These are phyloP conservation scores for Paramecium biaurelia DNA, from an alignment of 73 alveolate species.

Conservation along the genomic window DNA sequence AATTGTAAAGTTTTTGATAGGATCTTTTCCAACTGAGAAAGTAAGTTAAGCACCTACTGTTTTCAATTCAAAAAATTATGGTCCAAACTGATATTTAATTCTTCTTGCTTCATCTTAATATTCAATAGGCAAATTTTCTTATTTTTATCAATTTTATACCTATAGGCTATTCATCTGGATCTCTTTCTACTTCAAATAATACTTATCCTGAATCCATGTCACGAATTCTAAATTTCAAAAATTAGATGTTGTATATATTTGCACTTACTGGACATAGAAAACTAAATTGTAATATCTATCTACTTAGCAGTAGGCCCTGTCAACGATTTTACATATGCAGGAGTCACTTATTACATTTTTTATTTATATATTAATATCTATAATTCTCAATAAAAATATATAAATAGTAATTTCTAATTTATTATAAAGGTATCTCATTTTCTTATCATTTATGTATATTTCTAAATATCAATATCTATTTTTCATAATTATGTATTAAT, in stretches of 20 bases:
- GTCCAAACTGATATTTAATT: conserved; percentile 80
- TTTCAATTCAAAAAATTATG: conserved; percentile 23
- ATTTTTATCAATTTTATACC: conserved; percentile 23
- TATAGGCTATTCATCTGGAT: conserved; percentile 54
- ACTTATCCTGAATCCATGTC: conserved; percentile 77
- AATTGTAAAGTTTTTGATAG: conserved; percentile 87
- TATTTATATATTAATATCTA: not conserved
- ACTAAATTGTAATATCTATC: not conserved
- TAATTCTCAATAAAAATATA: not conserved
- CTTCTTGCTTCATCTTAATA: conserved; percentile 78
- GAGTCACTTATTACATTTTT: not conserved
- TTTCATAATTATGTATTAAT: too few relatives aligned
- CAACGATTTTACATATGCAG: not conserved
- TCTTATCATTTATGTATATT: not conserved
- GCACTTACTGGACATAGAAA: conserved; percentile 79
- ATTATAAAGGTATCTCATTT: not conserved
- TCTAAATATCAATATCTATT: not conserved
- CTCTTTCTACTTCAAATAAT: conserved; percentile 76
- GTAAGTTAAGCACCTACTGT: conserved; percentile 80
- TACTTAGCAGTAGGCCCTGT: not conserved
- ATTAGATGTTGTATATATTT: conserved; percentile 71
- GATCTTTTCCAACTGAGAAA: conserved; percentile 77
- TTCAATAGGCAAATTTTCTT: conserved; percentile 55
- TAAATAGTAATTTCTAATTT: not conserved
- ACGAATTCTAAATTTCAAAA: conserved; percentile 70